phyloP scores from a whole-genome alignment of 495 filamentous ascomycete species.

The Penicillium arizonense region DNA sequence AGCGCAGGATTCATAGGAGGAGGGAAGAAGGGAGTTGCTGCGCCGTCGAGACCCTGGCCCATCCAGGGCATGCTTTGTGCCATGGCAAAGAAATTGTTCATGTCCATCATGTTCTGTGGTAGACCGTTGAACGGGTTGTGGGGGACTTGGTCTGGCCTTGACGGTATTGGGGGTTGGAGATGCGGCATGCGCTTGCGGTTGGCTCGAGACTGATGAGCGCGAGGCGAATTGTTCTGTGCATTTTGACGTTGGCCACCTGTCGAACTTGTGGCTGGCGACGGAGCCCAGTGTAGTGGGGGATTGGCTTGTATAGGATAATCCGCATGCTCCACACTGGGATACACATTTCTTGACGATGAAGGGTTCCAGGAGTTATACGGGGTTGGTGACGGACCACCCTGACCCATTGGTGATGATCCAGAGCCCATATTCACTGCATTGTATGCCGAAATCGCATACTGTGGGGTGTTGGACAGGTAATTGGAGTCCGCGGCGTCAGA shows the following conservation, averaged over 20 bases:
- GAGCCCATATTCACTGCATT: not conserved
- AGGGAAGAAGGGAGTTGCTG: conserved; percentile 5
- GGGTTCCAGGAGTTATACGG: not conserved
- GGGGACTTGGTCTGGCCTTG: conserved; percentile 1
- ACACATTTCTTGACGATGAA: not conserved
- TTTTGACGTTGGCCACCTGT: not conserved
- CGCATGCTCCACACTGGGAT: not conserved
- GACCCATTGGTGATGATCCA: not conserved
- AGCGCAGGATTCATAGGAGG: conserved; percentile 10
- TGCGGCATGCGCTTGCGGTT: not conserved
- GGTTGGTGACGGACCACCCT: not conserved
- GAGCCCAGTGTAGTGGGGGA: not conserved
- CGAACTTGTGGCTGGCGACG: not conserved
- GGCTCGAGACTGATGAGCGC: not conserved
- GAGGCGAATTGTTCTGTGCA: not conserved
- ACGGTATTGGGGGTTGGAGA: not conserved
- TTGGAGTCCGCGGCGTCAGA: conserved; percentile 1
- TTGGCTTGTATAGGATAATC: not conserved
- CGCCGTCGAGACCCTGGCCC: conserved; percentile 2
- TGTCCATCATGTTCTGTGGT: conserved; percentile 12
- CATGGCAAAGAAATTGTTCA: not conserved
- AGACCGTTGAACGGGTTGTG: conserved; percentile 16
- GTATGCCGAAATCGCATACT: not conserved
- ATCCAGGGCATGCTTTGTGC: conserved; percentile 8
- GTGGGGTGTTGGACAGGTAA: conserved; percentile 1